Conservation (phyloP, 345 rosid genomes). For the Psidium friedrichsthalianum region DNA sequence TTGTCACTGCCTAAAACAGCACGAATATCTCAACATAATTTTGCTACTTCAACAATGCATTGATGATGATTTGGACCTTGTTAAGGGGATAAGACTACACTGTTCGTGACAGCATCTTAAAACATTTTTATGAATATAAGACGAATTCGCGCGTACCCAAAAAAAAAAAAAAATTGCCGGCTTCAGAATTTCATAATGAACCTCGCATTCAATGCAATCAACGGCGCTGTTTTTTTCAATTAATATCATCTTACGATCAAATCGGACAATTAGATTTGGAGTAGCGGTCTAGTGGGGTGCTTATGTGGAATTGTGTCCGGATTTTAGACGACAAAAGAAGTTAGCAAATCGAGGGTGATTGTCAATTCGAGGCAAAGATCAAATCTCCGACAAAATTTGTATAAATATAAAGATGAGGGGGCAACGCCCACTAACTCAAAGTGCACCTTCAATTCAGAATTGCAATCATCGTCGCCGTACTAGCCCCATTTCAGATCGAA, state of each 20-base stretch:
- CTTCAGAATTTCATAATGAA: not conserved
- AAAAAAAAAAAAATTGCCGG: not conserved
- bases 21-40: too few relatives aligned
- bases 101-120: not conserved
- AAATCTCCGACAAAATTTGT: not conserved
- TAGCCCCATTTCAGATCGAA: not conserved
- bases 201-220: not conserved
- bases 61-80: not conserved
- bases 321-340: not conserved
- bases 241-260: fast-evolving
- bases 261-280: not conserved
- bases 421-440: not conserved
- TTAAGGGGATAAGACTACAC: not conserved
- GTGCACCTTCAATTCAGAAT: not conserved
- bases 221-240: not conserved
- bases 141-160: not conserved
- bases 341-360: not conserved
- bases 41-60: not conserved
- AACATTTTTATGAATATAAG: not conserved
- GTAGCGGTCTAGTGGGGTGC: not conserved
- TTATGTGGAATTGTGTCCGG: too few relatives aligned
- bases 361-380: not conserved
- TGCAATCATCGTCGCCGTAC: not conserved
- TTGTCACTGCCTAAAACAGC: too few relatives aligned
- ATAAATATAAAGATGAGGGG: not conserved